A percentile compares a stretch with the other conserved stretches of the same genome.
Conservation (phyloP, 306 rosid genomes). For the Vigna hirtella region DNA sequence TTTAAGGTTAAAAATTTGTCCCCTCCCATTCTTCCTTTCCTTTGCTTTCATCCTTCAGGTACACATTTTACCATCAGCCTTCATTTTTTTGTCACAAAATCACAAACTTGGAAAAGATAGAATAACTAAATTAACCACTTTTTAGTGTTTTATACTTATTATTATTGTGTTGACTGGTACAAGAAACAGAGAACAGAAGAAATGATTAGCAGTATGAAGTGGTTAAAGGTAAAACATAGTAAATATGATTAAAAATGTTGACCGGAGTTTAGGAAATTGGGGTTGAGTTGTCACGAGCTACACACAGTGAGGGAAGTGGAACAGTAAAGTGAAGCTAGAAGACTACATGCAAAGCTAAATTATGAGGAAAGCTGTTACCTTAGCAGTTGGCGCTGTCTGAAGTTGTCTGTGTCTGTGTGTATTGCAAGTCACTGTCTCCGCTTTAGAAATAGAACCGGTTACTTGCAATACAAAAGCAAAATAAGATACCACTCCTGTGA, state of each 20-base stretch:
- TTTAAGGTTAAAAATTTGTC: conserved; percentile 31
- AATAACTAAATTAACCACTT: background rate
- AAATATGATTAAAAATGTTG: background rate
- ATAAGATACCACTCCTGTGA: conserved; percentile 30
- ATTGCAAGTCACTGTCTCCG: conserved; percentile 41
- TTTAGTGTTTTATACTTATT: conserved; percentile 7
- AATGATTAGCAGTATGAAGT: conserved; percentile 42
- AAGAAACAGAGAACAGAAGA: conserved; percentile 1
- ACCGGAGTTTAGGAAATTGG: conserved; percentile 33
- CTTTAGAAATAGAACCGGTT: conserved; percentile 38
- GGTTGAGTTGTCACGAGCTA: background rate
- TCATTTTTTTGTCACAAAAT: background rate
- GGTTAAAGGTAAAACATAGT: background rate
- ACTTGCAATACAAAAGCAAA: background rate
- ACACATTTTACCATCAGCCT: background rate
- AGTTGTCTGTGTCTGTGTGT: conserved; percentile 17
- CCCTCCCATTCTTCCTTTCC: background rate
- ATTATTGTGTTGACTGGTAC: conserved; percentile 11
- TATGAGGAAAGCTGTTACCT: conserved; percentile 23
- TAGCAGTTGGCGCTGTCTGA: conserved; percentile 32
- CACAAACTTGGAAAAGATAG: background rate
- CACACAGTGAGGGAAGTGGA: background rate
- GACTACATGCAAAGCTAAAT: conserved; percentile 44
- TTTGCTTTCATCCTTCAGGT: background rate
- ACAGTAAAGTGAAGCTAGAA: conserved; percentile 6